Conservation (phyloP, 164 flowering plant species). For the Stephania cephalantha region DNA sequence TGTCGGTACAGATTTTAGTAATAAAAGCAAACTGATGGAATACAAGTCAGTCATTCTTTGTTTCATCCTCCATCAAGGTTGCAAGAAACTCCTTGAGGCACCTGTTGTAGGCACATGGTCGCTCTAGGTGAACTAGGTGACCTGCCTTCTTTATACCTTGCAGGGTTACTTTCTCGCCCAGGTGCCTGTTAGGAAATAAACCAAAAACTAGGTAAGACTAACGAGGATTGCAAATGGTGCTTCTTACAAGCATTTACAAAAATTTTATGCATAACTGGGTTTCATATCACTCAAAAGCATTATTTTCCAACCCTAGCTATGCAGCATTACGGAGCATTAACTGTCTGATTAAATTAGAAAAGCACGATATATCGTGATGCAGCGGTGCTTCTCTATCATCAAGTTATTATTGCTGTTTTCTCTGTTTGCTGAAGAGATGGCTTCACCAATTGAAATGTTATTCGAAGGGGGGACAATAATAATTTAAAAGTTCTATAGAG, state of each 20-base stretch:
- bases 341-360: too few species aligned
- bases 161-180: slow-evolving; percentile 63
- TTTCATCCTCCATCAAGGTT: slow-evolving; percentile 28
- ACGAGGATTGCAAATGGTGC: background rate
- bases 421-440: background rate
- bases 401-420: background rate
- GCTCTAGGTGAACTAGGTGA: slow-evolving; percentile 86
- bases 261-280: background rate
- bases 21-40: background rate
- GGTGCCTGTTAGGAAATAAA: slow-evolving; percentile 43
- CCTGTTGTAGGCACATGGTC: slow-evolving; percentile 80
- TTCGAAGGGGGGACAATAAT: too few species aligned
- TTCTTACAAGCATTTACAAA: background rate
- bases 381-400: background rate
- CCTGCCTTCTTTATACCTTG: slow-evolving; percentile 74
- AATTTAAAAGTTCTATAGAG: too few species aligned
- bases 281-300: background rate
- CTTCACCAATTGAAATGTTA: background rate
- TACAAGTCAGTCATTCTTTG: slow-evolving; percentile 1
- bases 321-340: too few species aligned
- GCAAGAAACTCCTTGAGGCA: slow-evolving; percentile 69
- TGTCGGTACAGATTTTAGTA: background rate
- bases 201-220: background rate
- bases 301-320: background rate
- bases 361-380: too few species aligned